Evolutionary conservation across 129 eudicot species (phyloP).

Genomic region (Ambrosia artemisiifolia): DNA sequence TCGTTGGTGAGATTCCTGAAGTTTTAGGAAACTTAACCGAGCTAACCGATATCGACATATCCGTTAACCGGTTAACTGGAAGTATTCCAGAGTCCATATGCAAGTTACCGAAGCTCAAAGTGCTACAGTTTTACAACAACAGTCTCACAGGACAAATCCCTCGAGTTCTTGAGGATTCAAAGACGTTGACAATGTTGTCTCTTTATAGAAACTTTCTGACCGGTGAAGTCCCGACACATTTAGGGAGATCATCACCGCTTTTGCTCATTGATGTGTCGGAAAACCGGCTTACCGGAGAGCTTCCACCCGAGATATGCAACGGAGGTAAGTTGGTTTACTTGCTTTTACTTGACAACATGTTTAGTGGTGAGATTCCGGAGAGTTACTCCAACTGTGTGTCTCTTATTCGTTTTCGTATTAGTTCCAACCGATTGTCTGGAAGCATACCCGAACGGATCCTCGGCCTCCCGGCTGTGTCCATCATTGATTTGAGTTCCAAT

Average conservation of each 20-base stretch:
- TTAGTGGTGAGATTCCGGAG: slow-evolving; percentile 61
- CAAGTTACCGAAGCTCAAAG: slow-evolving; percentile 58
- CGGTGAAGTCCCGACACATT: slow-evolving; percentile 63
- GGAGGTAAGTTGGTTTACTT: slow-evolving; percentile 73
- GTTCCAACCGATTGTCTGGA: slow-evolving; percentile 54
- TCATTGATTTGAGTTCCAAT: slow-evolving; percentile 65
- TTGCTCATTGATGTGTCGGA: slow-evolving; percentile 66
- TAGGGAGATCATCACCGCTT: slow-evolving; percentile 58
- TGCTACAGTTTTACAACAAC: slow-evolving; percentile 75
- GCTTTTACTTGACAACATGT: slow-evolving; percentile 55
- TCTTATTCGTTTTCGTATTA: slow-evolving; percentile 70
- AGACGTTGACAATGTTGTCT: slow-evolving; percentile 44
- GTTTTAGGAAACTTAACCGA: slow-evolving; percentile 73
- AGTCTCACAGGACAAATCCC: slow-evolving; percentile 75
- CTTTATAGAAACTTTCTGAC: slow-evolving; percentile 65
- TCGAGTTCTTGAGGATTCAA: slow-evolving; percentile 50
- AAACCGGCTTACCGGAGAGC: slow-evolving; percentile 56
- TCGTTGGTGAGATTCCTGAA: slow-evolving; percentile 59
- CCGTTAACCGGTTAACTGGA: slow-evolving; percentile 67
- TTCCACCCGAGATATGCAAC: slow-evolving; percentile 58
- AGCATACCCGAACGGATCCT: slow-evolving; percentile 54
- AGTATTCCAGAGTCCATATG: slow-evolving; percentile 55
- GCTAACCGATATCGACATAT: slow-evolving; percentile 61
- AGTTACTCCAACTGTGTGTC: slow-evolving; percentile 51
- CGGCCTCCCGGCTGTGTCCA: slow-evolving; percentile 60